A percentile compares a stretch with the other conserved stretches of the same genome.
Conservation (phyloP, 176 grass and related monocot species). For the Musa acuminata region DNA sequence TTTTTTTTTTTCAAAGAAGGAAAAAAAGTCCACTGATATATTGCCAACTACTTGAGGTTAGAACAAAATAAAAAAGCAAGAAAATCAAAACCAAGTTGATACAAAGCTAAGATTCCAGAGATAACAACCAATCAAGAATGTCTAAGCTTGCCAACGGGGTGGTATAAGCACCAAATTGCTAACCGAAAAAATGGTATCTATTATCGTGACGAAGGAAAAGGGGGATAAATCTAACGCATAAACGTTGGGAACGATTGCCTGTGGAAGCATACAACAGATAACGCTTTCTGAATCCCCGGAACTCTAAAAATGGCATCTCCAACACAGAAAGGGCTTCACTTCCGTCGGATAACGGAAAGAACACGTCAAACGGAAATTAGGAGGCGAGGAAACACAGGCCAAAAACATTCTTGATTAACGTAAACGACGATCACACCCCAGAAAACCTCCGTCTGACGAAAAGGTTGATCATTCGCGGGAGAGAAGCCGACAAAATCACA, state of each 20-base stretch:
- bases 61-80: background rate
- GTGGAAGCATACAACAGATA: background rate
- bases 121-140: background rate
- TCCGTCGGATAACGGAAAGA: background rate
- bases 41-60: background rate
- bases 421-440: background rate
- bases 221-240: background rate
- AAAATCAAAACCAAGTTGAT: background rate
- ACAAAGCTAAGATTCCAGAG: background rate
- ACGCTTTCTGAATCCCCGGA: background rate
- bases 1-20: background rate
- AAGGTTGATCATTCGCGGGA: background rate
- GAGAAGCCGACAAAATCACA: background rate
- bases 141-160: background rate
- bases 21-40: background rate
- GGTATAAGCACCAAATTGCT: background rate
- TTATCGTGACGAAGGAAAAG: background rate
- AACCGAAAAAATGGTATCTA: background rate
- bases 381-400: background rate
- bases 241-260: background rate
- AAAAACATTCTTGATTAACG: background rate
- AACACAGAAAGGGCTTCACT: background rate
- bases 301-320: background rate
- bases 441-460: background rate
- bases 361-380: too few species aligned